Evolutionary conservation across 1,139 yeast species (phyloP).

Genomic region (Schwanniomyces etchellsii): DNA sequence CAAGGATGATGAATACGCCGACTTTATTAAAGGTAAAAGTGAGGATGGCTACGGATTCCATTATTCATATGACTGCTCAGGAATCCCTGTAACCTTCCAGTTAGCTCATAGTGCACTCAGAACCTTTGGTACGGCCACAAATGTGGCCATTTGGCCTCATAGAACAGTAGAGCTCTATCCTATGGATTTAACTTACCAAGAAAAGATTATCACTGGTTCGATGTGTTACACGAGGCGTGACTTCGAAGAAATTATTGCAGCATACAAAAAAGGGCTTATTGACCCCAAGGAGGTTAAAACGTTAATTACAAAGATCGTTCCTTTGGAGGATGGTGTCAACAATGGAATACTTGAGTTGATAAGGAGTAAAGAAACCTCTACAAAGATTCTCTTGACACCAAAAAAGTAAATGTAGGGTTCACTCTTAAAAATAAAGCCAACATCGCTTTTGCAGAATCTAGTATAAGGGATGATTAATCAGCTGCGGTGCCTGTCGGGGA

Average conservation of each 20-base stretch:
- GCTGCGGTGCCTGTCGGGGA: too few relatives aligned
- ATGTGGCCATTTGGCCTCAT: constrained; percentile 51
- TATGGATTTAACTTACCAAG: constrained; percentile 40
- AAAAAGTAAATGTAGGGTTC: too few relatives aligned
- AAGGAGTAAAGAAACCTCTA: constrained; percentile 38
- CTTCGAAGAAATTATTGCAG: constrained; percentile 42
- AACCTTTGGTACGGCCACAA: constrained; percentile 59
- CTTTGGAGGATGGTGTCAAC: constrained; percentile 36
- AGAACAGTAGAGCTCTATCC: constrained; percentile 36
- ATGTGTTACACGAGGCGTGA: constrained; percentile 44
- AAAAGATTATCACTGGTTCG: constrained; percentile 41
- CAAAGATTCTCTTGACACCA: constrained; percentile 42
- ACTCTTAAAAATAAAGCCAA: too few relatives aligned
- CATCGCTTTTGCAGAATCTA: too few relatives aligned
- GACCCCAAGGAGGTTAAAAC: constrained; percentile 28
- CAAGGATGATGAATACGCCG: constrained; percentile 26
- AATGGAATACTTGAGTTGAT: constrained; percentile 39
- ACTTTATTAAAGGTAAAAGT: constrained; percentile 30
- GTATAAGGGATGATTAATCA: too few relatives aligned
- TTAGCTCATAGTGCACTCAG: constrained; percentile 47
- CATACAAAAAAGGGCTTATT: constrained; percentile 36
- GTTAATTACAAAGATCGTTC: constrained; percentile 38
- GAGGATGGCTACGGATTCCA: constrained; percentile 51
- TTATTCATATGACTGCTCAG: constrained; percentile 58
- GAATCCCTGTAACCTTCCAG: constrained; percentile 49